Evolutionary conservation across 305 asterid species (phyloP).

Genomic region (Fraxinus latifolia): DNA sequence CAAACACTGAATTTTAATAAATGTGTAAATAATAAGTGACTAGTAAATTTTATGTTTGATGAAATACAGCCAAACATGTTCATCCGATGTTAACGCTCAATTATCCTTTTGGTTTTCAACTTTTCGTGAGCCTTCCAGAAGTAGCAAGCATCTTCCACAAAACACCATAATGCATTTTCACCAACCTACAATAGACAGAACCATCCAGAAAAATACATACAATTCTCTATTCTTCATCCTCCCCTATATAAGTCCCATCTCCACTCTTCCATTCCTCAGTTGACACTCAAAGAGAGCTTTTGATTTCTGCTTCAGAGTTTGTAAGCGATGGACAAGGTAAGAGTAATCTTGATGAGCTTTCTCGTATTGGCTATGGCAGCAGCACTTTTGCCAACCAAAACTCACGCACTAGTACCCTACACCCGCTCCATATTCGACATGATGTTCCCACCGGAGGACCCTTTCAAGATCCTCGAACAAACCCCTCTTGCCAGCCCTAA

Average conservation of each 20-base stretch:
- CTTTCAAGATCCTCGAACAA: constrained; percentile 60
- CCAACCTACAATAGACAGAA: not conserved
- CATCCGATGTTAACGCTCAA: not conserved
- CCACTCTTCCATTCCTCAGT: not conserved
- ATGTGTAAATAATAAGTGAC: not conserved
- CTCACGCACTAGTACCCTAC: constrained; percentile 53
- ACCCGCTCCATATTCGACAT: constrained; percentile 35
- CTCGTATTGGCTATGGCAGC: constrained; percentile 23
- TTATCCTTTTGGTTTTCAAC: not conserved
- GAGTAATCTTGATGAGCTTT: not conserved
- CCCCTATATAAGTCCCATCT: constrained; percentile 3
- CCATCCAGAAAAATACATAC: not conserved
- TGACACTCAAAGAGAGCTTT: not conserved
- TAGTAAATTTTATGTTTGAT: not conserved
- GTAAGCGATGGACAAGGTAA: constrained; percentile 26
- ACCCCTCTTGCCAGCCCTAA: constrained; percentile 40
- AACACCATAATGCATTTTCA: not conserved
- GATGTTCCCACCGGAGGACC: constrained; percentile 48
- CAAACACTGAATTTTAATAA: not conserved
- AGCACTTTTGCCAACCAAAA: constrained; percentile 17
- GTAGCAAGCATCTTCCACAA: not conserved
- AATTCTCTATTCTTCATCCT: not conserved
- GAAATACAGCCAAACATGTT: not conserved
- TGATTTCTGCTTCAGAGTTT: not conserved
- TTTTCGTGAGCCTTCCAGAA: not conserved